phyloP scores from a whole-genome alignment of 1,284 basidiomycete species.

The Thecaphora thlaspeos region DNA sequence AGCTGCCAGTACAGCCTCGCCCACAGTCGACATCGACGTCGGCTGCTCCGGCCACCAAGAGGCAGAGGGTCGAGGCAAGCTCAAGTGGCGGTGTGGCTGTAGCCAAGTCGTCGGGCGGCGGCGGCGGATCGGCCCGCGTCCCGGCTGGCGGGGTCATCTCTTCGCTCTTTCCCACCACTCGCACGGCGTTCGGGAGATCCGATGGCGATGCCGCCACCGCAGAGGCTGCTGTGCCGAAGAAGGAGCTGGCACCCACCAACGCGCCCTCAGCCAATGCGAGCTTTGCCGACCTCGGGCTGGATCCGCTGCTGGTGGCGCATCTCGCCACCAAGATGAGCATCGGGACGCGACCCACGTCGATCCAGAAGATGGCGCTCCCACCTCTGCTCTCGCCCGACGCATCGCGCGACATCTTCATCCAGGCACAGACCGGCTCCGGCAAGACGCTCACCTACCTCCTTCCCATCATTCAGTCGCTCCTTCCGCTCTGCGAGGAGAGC shows the following conservation, averaged over 20 bases:
- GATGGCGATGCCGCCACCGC: background rate
- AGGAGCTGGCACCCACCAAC: slow-evolving; percentile 43
- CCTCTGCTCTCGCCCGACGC: slow-evolving; percentile 64
- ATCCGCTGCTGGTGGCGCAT: slow-evolving; percentile 78
- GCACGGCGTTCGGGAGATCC: too few relatives aligned
- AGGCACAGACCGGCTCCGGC: slow-evolving; percentile 96
- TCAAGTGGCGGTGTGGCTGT: too few relatives aligned
- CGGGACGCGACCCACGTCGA: slow-evolving; percentile 75
- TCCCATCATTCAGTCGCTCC: slow-evolving; percentile 89
- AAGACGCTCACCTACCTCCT: slow-evolving; percentile 94
- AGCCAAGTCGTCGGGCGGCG: too few relatives aligned
- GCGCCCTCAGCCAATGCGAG: slow-evolving; percentile 59
- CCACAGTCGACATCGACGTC: too few relatives aligned
- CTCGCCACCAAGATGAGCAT: slow-evolving; percentile 79
- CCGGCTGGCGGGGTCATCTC: slow-evolving; percentile 2
- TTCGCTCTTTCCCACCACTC: background rate
- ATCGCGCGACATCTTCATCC: slow-evolving; percentile 83
- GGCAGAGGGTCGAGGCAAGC: slow-evolving; percentile 14
- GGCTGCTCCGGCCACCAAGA: slow-evolving; percentile 6
- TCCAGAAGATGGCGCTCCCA: slow-evolving; percentile 80
- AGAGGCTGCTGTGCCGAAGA: background rate
- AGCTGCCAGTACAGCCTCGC: background rate
- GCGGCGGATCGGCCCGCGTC: background rate
- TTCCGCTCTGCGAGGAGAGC: slow-evolving; percentile 77
- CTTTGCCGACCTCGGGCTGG: slow-evolving; percentile 66